Conservation (phyloP, 345 rosid genomes). For the Murraya paniculata region DNA sequence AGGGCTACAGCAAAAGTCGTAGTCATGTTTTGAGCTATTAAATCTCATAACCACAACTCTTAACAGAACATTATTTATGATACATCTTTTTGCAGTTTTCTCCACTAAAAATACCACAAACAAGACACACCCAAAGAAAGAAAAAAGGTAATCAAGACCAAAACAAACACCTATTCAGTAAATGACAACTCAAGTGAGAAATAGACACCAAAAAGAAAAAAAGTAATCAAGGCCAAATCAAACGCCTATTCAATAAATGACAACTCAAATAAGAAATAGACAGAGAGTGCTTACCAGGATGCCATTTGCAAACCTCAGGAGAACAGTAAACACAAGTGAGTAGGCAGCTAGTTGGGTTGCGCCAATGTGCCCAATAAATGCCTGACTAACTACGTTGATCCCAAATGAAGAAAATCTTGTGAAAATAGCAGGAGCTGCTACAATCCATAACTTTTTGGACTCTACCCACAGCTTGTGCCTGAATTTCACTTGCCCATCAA, state of each 20-base stretch:
- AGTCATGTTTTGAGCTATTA: not conserved
- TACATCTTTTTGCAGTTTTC: not conserved
- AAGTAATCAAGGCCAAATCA: not conserved
- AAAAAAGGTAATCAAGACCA: not conserved
- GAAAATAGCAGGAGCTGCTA: slow-evolving; percentile 79
- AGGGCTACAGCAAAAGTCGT: not conserved
- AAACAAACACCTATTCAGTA: not conserved
- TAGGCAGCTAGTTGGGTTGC: slow-evolving; percentile 64
- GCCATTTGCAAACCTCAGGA: slow-evolving; percentile 64
- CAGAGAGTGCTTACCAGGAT: slow-evolving; percentile 39
- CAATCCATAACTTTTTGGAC: slow-evolving; percentile 61
- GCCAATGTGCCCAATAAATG: slow-evolving; percentile 72
- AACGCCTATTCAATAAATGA: not conserved
- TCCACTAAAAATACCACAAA: not conserved
- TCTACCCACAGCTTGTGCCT: slow-evolving; percentile 52
- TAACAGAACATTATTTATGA: not conserved
- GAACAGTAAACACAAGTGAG: slow-evolving; percentile 59
- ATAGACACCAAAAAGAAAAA: not conserved
- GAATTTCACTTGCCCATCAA: slow-evolving; percentile 21
- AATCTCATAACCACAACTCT: not conserved
- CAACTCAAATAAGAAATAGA: not conserved
- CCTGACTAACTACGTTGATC: slow-evolving; percentile 50
- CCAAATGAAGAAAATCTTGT: slow-evolving; percentile 67
- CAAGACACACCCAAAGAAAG: too few species aligned
- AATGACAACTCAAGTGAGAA: not conserved